Evolutionary conservation across 2,329 filamentous ascomycete species (phyloP).

Genomic region (Biscogniauxia sp.): DNA sequence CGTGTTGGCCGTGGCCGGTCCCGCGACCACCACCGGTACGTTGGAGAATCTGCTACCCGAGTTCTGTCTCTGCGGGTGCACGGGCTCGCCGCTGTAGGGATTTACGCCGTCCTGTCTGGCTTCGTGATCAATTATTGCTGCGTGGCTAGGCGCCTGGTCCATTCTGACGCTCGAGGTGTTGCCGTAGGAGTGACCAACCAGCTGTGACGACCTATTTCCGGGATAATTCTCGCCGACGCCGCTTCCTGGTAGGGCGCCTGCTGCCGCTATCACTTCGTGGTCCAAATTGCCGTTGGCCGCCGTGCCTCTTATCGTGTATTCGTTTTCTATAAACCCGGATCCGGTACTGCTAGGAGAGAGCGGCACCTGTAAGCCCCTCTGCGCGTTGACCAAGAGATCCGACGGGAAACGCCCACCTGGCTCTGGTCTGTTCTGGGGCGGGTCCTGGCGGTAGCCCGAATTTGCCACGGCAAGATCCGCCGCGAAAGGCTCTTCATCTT

Average conservation of each 20-base stretch:
- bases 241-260: conserved; percentile 52
- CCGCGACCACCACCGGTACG: conserved; percentile 19
- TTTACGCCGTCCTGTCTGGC: conserved; percentile 56
- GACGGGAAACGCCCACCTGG: conserved; percentile 97
- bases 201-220: conserved; percentile 18
- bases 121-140: conserved; percentile 48
- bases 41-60: conserved; percentile 16
- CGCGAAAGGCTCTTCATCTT: conserved; percentile 64
- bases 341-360: conserved; percentile 79
- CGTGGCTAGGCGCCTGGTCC: conserved; percentile 49
- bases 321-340: conserved; percentile 51
- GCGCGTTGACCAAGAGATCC: conserved; percentile 78
- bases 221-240: conserved; percentile 36
- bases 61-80: conserved; percentile 22
- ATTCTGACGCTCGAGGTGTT: conserved; percentile 44
- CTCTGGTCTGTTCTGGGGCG: conserved; percentile 66
- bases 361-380: conserved; percentile 76
- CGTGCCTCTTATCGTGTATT: conserved; percentile 22
- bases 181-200: conserved; percentile 41
- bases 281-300: conserved; percentile 37
- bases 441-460: conserved; percentile 49
- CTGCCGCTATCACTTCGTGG: conserved; percentile 58
- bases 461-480: conserved; percentile 49
- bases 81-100: conserved; percentile 51
- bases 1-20: conserved; percentile 14